Conservation (phyloP, 2,329 filamentous ascomycete species). For the Ceratocystis destructans region DNA sequence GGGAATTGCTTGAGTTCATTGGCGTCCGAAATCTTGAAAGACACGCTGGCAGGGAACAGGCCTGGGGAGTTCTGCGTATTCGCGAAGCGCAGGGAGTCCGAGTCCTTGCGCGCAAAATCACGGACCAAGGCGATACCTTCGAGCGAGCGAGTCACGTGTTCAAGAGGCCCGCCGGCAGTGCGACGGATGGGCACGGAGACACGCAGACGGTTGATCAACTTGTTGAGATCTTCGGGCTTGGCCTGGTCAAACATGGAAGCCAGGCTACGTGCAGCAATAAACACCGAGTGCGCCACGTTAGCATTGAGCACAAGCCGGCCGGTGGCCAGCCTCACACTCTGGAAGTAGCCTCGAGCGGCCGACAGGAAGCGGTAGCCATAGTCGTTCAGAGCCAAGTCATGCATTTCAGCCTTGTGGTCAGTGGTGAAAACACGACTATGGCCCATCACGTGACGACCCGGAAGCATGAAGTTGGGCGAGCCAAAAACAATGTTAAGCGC, state of each 20-base stretch:
- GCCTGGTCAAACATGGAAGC: conserved; percentile 8
- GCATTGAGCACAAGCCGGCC: conserved; percentile 41
- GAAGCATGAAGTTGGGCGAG: conserved; percentile 29
- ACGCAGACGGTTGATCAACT: conserved; percentile 30
- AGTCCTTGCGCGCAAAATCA: not conserved
- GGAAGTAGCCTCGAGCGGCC: conserved; percentile 40
- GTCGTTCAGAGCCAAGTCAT: conserved; percentile 23
- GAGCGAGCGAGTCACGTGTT: not conserved
- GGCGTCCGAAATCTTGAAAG: conserved; percentile 25
- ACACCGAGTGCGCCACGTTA: conserved; percentile 42
- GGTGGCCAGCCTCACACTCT: conserved; percentile 40
- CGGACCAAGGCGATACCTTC: conserved; percentile 10
- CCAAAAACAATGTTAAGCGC: conserved; percentile 41
- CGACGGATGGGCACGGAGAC: conserved; percentile 14
- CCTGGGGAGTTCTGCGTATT: not conserved
- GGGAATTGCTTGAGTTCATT: conserved; percentile 25
- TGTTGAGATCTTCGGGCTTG: conserved; percentile 33
- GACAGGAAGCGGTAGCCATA: conserved; percentile 23
- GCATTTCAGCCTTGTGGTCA: not conserved
- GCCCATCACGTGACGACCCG: conserved; percentile 31
- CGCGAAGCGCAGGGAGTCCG: conserved; percentile 5
- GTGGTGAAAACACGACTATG: conserved; percentile 36
- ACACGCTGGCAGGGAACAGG: conserved; percentile 21
- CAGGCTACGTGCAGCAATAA: conserved; percentile 25
- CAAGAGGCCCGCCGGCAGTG: conserved; percentile 5